Percentiles rank a stretch among this genome's conserved stretches.
Evolutionary conservation across 176 grass and related monocot species (phyloP).

Genomic region (Bonia amplexicaulis): DNA sequence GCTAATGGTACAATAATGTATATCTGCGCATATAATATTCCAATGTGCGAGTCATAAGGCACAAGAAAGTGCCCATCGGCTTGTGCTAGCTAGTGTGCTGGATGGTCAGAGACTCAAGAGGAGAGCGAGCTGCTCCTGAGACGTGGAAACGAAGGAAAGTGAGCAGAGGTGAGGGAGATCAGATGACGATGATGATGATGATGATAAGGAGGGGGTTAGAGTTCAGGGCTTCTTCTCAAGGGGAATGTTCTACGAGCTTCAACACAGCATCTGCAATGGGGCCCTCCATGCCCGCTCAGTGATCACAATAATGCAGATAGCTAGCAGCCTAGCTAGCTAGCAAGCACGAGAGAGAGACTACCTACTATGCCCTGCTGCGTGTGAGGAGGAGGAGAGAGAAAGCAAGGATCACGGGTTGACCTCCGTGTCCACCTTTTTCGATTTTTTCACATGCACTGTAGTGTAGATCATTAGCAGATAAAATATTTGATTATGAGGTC

Average conservation of each 20-base stretch:
- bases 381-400: not conserved
- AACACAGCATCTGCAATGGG: conserved; percentile 12
- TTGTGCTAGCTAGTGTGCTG: not conserved
- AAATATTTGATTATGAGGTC: no score
- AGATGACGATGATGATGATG: not conserved
- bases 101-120: not conserved
- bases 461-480: no score
- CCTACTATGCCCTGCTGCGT: not conserved
- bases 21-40: not conserved
- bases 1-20: conserved; percentile 24
- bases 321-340: not conserved
- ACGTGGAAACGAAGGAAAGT: conserved; percentile 46
- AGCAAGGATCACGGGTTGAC: not conserved
- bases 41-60: not conserved
- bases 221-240: not conserved
- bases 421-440: no score
- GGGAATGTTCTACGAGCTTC: conserved; percentile 46
- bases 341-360: not conserved
- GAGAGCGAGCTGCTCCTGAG: conserved; percentile 22
- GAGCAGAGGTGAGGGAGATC: not conserved
- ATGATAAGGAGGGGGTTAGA: not conserved
- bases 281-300: conserved; percentile 17
- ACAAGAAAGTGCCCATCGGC: not conserved
- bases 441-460: no score
- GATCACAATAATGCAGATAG: conserved; percentile 32